Evolutionary conservation across 169 alveolate genomes (phyloP).

Genomic region (Cryptosporidium xiaoi): DNA sequence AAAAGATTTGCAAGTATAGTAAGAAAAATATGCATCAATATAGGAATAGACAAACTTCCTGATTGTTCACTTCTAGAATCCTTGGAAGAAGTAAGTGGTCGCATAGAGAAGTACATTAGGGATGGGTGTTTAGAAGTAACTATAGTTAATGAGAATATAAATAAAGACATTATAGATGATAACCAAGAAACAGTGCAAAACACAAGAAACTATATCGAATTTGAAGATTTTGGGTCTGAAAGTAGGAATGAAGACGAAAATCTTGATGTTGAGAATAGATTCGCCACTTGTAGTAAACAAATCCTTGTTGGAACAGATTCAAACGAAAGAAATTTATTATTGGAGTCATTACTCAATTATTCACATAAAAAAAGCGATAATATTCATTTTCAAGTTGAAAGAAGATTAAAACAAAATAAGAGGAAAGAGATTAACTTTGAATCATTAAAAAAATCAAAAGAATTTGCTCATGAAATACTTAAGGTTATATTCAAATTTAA

Average conservation of each 20-base stretch:
- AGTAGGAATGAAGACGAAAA: not conserved
- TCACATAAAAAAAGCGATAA: too few relatives aligned
- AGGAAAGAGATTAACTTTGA: not conserved
- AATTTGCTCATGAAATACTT: constrained; percentile 5
- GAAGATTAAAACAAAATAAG: not conserved
- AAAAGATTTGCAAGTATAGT: constrained; percentile 40
- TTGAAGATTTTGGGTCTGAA: not conserved
- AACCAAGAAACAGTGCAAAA: not conserved
- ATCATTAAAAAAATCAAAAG: constrained; percentile 17
- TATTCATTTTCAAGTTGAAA: constrained; percentile 2
- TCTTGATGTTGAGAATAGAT: too few relatives aligned
- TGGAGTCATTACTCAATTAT: too few relatives aligned
- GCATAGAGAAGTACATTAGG: constrained; percentile 15
- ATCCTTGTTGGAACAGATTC: too few relatives aligned
- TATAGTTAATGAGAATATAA: too few relatives aligned
- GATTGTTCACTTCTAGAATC: constrained; percentile 22
- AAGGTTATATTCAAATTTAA: not conserved
- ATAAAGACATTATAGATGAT: too few relatives aligned
- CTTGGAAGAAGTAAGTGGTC: not conserved
- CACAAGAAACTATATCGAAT: not conserved
- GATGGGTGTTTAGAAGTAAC: not conserved
- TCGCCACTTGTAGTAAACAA: too few relatives aligned
- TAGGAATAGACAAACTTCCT: constrained; percentile 34
- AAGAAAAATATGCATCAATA: constrained; percentile 13
- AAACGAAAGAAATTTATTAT: too few relatives aligned